These are phyloP conservation scores for Lathyrus oleraceus DNA, from an alignment of 306 rosid species.

Conservation along the genomic window DNA sequence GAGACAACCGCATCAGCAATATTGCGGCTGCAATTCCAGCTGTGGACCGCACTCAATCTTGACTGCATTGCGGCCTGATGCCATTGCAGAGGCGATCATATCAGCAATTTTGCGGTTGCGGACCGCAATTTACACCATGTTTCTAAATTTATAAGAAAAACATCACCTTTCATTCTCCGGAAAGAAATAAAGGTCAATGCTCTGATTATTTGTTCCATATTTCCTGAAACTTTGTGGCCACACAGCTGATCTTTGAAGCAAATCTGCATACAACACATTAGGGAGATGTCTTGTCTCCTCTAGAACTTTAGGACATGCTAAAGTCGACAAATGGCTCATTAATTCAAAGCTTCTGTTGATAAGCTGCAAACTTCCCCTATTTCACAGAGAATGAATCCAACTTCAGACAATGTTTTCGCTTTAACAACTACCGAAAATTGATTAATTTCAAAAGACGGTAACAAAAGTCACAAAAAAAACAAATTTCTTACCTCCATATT, in stretches of 20 bases:
- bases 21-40: no score
- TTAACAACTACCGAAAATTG: neutral
- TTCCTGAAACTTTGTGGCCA: conserved; percentile 68
- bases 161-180: conserved; percentile 59
- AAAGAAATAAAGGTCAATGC: conserved; percentile 76
- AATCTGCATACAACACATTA: conserved; percentile 39
- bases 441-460: neutral
- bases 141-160: neutral
- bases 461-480: neutral
- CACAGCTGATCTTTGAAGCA: conserved; percentile 49
- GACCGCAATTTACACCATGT: neutral
- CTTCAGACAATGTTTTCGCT: conserved; percentile 27
- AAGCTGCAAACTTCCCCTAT: conserved; percentile 61
- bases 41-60: no score
- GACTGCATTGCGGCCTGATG: no score
- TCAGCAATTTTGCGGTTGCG: no score
- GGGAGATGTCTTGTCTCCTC: conserved; percentile 58
- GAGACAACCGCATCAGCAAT: no score
- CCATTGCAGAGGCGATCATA: no score
- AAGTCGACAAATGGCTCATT: conserved; percentile 60
- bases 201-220: conserved; percentile 46
- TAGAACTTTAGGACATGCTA: conserved; percentile 56
- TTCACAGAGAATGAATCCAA: conserved; percentile 27
- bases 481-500: conserved; percentile 61
- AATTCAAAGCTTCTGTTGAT: conserved; percentile 34